These are phyloP conservation scores for Globisporangium nodosum DNA, from an alignment of 352 stramenopile genomes.

Conservation along the genomic window DNA sequence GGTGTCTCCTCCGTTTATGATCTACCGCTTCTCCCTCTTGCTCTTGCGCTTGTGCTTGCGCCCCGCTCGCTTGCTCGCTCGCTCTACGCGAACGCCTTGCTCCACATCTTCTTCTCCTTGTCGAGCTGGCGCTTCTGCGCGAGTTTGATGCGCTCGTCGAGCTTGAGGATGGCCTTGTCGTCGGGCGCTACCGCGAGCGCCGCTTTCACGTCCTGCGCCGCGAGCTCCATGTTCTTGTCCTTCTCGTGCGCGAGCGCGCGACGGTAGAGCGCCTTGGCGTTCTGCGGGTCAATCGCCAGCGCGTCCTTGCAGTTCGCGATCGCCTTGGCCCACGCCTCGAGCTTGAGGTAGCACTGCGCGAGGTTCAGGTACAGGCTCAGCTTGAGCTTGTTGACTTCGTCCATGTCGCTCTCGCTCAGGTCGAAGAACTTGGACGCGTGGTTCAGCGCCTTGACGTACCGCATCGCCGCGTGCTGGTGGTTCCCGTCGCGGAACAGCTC, in stretches of 20 bases:
- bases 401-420: slow-evolving; percentile 66
- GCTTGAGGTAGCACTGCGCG: slow-evolving; percentile 91
- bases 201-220: slow-evolving; percentile 51
- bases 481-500: slow-evolving; percentile 92
- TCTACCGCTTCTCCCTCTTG: not conserved
- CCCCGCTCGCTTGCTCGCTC: not conserved
- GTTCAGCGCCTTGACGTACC: slow-evolving; percentile 89
- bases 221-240: slow-evolving; percentile 79
- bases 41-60: not conserved
- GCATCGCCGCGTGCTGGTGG: slow-evolving; percentile 76
- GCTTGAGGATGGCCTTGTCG: slow-evolving; percentile 72
- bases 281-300: slow-evolving; percentile 62
- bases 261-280: slow-evolving; percentile 86
- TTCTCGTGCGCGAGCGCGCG: slow-evolving; percentile 83
- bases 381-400: slow-evolving; percentile 87
- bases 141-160: slow-evolving; percentile 69
- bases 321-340: slow-evolving; percentile 85
- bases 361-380: slow-evolving; percentile 91
- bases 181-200: slow-evolving; percentile 52
- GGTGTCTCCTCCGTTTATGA: not conserved
- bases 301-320: slow-evolving; percentile 85
- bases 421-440: slow-evolving; percentile 94
- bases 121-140: slow-evolving; percentile 71
- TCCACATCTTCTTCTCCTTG: slow-evolving; percentile 91
- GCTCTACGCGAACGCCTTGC: slow-evolving; percentile 63